Conservation (phyloP, 2,329 filamentous ascomycete species). For the Fusarium equiseti region DNA sequence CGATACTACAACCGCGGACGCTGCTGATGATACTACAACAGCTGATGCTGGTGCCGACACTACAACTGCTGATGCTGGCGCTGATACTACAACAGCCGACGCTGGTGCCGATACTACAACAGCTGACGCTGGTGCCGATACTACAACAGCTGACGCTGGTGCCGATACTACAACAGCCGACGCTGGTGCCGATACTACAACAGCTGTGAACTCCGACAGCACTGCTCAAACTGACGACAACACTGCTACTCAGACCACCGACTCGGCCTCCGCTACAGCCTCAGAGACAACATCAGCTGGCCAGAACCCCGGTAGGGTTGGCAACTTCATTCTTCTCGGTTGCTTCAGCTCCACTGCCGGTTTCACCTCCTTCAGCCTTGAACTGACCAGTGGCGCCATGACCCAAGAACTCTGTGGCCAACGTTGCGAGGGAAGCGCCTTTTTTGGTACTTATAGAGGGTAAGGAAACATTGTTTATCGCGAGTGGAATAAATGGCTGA, state of each 20-base stretch:
- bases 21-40: no score
- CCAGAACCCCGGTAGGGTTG: fast-evolving
- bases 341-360: not conserved
- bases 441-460: not conserved
- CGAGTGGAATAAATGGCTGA: conserved; percentile 9
- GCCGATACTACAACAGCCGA: no score
- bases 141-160: no score
- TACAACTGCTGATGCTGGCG: no score
- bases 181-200: no score
- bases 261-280: not conserved
- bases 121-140: no score
- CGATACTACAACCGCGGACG: not conserved
- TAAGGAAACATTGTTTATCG: not conserved
- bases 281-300: not conserved
- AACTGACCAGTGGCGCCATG: not conserved
- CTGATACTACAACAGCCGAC: no score
- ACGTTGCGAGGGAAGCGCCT: not conserved
- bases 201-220: no score
- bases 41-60: no score
- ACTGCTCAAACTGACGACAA: not conserved
- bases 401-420: not conserved
- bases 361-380: not conserved
- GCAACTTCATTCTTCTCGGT: not conserved
- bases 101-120: no score
- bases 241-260: not conserved